Evolutionary conservation across 108 stramenopile genomes (phyloP), one percentile per base, ranked within the genome.

Genomic region (Fragilariopsis cylindrus): DNA sequence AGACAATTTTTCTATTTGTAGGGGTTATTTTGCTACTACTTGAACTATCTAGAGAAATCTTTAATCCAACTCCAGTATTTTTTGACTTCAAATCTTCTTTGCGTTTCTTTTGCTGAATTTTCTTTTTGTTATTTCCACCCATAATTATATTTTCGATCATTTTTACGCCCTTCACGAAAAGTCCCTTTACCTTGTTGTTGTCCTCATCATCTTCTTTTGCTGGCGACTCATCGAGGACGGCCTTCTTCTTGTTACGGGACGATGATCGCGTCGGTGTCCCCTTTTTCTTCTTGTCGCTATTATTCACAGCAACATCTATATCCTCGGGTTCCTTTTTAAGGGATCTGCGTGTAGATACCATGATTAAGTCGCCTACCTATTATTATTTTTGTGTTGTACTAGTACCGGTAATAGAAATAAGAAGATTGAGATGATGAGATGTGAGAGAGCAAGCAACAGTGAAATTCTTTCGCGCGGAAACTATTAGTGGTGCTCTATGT

Each of bases 61-160:
- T 57, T 15, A 78, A 49, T 45, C 77, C 77, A 2, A 78, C 64
- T 6, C 77, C 77, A 7, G 77, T 78, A 46, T 62, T 53, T 45
- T 79, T 74, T 49, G 78, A 74, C 69, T 79, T 79, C 18, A 79
- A 60, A 15, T 50, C 72, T 15, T 79, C 78, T 54, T 69, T 65
- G 44, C 65, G 63, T 50, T 74, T 49, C 0, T 66, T 65, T 1
- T 44, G n/a, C 6, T 40, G 19, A 12, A 21, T 30, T 64, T 71
- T 71, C 46, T 63, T 63, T 67, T 60, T 58, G 44, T 21, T 21
- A 21, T 21, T 21, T 21, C 21, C 21, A 21, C 21, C 21, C 21
- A 21, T 21, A 13, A 52, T 52, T 9, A 13, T 2, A 13, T 52
- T 9, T 9, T 1, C 13, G 50, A 52, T 52, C 13, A 13, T 13